Percentiles rank a stretch among this genome's conserved stretches.
phyloP scores from a whole-genome alignment of 768 basidiomycete genomes.

The Xanthoconium stramineum region DNA sequence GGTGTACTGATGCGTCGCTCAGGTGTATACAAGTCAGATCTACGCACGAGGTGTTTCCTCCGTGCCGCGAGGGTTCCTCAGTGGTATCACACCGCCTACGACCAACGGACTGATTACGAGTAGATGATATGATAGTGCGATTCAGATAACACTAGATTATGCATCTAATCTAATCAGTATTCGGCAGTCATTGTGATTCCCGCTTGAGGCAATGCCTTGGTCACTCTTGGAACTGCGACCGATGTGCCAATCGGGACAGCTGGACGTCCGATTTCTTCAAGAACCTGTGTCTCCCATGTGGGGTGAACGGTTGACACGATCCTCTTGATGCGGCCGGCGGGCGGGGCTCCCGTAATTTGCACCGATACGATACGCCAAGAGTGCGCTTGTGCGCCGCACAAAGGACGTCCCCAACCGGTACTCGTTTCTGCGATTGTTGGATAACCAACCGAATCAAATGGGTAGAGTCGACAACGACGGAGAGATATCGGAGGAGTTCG shows the following conservation, averaged over 20 bases:
- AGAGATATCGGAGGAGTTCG: not conserved
- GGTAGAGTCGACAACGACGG: not conserved
- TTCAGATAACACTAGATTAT: not conserved
- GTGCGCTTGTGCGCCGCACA: too few relatives aligned
- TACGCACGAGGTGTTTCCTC: conserved; percentile 92
- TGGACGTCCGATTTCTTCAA: too few relatives aligned
- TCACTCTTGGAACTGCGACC: not conserved
- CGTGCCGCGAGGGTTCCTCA: conserved; percentile 59
- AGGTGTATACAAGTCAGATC: conserved; percentile 79
- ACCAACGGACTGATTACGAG: conserved; percentile 7
- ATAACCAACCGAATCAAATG: not conserved
- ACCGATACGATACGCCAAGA: too few relatives aligned
- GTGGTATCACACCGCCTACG: conserved; percentile 12
- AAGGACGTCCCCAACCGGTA: too few relatives aligned
- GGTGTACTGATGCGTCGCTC: conserved; percentile 1
- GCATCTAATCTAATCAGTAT: conserved; percentile 13
- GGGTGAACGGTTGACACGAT: too few relatives aligned
- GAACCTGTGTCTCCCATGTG: too few relatives aligned
- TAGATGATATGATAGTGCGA: conserved; percentile 8
- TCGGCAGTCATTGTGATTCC: not conserved
- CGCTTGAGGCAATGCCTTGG: not conserved
- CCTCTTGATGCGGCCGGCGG: too few relatives aligned
- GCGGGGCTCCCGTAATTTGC: not conserved
- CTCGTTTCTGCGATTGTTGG: too few relatives aligned
- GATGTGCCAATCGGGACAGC: not conserved